Evolutionary conservation across 345 rosid species (phyloP).

Genomic region (Murraya paniculata): DNA sequence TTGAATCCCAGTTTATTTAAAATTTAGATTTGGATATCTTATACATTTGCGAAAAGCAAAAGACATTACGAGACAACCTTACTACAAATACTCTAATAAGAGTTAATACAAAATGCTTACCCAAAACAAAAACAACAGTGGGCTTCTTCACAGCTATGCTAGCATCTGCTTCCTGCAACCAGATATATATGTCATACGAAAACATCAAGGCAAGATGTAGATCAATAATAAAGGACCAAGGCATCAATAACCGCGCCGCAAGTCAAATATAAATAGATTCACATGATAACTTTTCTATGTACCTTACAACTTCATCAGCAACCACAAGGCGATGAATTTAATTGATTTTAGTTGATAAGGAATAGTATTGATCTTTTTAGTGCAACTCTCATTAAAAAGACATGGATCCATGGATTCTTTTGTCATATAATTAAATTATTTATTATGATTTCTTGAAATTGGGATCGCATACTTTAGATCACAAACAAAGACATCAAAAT

Average conservation of each 20-base stretch:
- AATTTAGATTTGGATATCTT: not conserved
- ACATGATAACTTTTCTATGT: not conserved
- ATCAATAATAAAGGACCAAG: not conserved
- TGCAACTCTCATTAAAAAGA: not conserved
- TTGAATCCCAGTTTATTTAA: not conserved
- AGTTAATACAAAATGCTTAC: conserved; percentile 33
- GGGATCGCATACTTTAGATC: not conserved
- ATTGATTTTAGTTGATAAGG: not conserved
- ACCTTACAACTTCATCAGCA: not conserved
- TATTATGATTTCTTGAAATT: not conserved
- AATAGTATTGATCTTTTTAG: not conserved
- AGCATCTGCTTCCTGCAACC: conserved; percentile 48
- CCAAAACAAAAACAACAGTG: conserved; percentile 81
- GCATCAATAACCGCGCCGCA: not conserved
- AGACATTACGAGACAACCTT: not conserved
- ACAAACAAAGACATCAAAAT: not conserved
- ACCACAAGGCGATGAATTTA: not conserved
- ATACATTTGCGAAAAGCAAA: not conserved
- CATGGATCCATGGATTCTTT: conserved; percentile 1
- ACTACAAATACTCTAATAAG: not conserved
- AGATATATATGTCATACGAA: conserved; percentile 1
- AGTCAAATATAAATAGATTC: not conserved
- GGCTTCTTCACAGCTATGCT: conserved; percentile 54
- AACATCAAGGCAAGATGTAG: conserved; percentile 2
- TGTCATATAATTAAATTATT: no score